These are phyloP conservation scores for Leccinum truebloodii DNA, from an alignment of 768 basidiomycete species.

Conservation along the genomic window DNA sequence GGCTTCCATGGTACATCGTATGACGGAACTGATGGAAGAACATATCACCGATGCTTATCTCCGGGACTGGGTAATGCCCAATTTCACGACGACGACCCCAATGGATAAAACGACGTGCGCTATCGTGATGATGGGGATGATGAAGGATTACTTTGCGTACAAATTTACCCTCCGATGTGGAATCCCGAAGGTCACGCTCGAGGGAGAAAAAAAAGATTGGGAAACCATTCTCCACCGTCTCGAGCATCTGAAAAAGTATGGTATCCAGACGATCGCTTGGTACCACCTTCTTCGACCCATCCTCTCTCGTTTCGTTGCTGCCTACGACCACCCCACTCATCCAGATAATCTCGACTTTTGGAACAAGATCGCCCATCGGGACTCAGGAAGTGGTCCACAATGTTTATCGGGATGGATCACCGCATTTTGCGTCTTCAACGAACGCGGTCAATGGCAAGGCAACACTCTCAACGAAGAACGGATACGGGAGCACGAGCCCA, in stretches of 20 bases:
- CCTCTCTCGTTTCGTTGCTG: slow-evolving; percentile 36
- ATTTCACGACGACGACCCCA: slow-evolving; percentile 45
- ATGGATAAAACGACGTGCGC: slow-evolving; percentile 40
- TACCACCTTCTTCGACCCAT: slow-evolving; percentile 42
- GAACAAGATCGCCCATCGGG: slow-evolving; percentile 35
- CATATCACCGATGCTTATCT: slow-evolving; percentile 29
- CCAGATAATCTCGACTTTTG: slow-evolving; percentile 39
- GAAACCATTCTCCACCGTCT: slow-evolving; percentile 35
- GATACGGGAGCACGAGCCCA: slow-evolving; percentile 29
- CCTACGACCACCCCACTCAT: slow-evolving; percentile 36
- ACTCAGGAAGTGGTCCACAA: slow-evolving; percentile 29
- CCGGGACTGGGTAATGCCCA: slow-evolving; percentile 42
- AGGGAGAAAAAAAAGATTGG: slow-evolving; percentile 44
- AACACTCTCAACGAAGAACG: slow-evolving; percentile 32
- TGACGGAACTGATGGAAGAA: slow-evolving; percentile 24
- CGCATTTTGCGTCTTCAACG: slow-evolving; percentile 37
- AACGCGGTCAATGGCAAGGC: slow-evolving; percentile 35
- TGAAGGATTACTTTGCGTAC: slow-evolving; percentile 44
- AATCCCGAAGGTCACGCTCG: slow-evolving; percentile 46
- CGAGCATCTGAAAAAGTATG: slow-evolving; percentile 41
- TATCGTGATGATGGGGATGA: slow-evolving; percentile 43
- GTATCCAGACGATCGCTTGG: slow-evolving; percentile 39
- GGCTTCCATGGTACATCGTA: slow-evolving; percentile 26
- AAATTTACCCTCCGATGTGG: slow-evolving; percentile 37
- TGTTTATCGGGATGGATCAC: slow-evolving; percentile 43